Evolutionary conservation across 352 stramenopile species (phyloP).

Genomic region (Poterioochromonas sp.): DNA sequence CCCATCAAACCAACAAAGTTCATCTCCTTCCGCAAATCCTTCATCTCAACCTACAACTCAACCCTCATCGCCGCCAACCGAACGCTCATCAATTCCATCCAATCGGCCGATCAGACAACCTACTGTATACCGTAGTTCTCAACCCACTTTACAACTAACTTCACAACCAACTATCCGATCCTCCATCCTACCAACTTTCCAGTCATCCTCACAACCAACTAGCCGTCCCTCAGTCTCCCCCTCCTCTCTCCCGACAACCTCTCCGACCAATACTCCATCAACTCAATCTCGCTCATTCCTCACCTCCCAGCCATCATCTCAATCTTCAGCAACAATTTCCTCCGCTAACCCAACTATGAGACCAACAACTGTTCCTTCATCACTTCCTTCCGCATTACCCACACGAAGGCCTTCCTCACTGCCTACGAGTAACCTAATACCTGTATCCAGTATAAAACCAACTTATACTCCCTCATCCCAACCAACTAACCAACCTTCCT

Average conservation of each 20-base stretch:
- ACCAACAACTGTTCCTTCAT: too few species aligned
- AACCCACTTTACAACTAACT: background rate
- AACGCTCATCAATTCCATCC: background rate
- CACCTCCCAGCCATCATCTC: too few species aligned
- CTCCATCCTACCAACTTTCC: background rate
- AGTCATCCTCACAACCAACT: background rate
- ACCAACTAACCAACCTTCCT: too few species aligned
- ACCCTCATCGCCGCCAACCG: background rate
- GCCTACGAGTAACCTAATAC: too few species aligned
- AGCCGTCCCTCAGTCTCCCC: background rate
- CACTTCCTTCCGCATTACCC: too few species aligned
- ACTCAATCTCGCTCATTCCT: too few species aligned
- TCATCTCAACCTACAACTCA: background rate
- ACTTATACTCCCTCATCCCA: too few species aligned
- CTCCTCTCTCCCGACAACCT: background rate
- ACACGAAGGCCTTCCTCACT: too few species aligned
- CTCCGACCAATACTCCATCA: background rate
- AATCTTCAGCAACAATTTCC: too few species aligned
- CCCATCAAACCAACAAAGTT: background rate
- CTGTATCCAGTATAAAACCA: too few species aligned
- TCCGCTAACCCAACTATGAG: too few species aligned
- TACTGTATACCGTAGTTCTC: background rate
- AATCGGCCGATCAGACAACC: background rate
- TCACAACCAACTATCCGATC: background rate
- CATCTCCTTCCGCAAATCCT: too few species aligned